phyloP scores from a whole-genome alignment of 208 protist genomes.

The Trichomonas vaginalis region DNA sequence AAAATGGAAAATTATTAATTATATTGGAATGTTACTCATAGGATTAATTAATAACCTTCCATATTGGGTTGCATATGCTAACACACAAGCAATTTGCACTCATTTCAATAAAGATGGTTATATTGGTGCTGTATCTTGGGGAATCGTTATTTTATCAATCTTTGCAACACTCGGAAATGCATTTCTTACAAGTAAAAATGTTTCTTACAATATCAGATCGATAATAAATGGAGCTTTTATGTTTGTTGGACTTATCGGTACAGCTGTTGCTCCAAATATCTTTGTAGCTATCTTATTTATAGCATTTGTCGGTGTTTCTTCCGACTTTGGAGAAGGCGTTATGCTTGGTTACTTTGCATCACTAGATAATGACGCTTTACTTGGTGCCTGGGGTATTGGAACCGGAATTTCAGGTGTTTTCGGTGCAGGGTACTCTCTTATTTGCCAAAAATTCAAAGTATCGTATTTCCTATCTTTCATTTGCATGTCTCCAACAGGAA shows the following conservation, averaged over 20 bases:
- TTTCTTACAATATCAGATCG: background rate
- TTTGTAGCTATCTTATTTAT: background rate
- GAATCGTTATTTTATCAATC: background rate
- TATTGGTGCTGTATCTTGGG: background rate
- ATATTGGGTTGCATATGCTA: background rate
- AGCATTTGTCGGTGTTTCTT: background rate
- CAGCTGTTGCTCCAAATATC: conserved; percentile 4
- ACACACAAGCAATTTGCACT: background rate
- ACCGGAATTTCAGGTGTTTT: background rate
- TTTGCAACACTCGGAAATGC: background rate
- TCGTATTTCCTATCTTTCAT: background rate
- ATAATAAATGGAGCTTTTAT: background rate
- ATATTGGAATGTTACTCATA: background rate
- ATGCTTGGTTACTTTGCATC: background rate
- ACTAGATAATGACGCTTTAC: background rate
- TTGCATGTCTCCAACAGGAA: background rate
- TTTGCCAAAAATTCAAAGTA: background rate
- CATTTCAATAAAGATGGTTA: background rate
- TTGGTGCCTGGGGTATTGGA: background rate
- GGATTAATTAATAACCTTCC: background rate
- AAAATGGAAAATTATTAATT: background rate
- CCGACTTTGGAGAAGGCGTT: background rate
- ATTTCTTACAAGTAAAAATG: background rate
- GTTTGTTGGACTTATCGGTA: background rate
- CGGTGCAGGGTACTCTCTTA: background rate